A percentile compares a stretch with the other conserved stretches of the same genome.
Conservation (phyloP, 352 stramenopile species). For the Pythium myriotylum region DNA sequence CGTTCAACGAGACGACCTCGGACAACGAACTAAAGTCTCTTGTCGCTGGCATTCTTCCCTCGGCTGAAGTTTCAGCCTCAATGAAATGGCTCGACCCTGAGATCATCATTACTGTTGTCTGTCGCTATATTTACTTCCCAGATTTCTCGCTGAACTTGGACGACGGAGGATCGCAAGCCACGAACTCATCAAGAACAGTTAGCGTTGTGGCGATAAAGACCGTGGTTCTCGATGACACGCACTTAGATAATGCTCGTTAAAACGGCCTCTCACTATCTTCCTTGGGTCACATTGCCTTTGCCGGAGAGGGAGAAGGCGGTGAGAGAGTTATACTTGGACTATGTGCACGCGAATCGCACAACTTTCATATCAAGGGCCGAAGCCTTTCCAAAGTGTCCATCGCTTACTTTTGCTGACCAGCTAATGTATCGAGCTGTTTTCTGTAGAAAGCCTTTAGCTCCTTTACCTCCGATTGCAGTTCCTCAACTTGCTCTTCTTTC, state of each 20-base stretch:
- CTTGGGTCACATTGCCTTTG: too few relatives aligned
- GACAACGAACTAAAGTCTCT: constrained; percentile 11
- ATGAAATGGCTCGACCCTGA: neutral
- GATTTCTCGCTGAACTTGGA: constrained; percentile 6
- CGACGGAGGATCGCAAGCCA: neutral
- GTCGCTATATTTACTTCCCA: constrained; percentile 10
- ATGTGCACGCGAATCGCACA: too few relatives aligned
- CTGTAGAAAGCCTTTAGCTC: constrained; percentile 83
- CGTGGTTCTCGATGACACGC: neutral
- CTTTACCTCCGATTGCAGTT: constrained; percentile 72
- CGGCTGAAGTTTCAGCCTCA: neutral
- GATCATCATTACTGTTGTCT: neutral
- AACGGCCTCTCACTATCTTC: neutral
- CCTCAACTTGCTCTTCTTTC: constrained; percentile 86
- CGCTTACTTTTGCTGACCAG: constrained; percentile 44
- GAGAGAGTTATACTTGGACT: too few relatives aligned
- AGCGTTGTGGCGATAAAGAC: constrained; percentile 4
- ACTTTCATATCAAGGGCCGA: too few relatives aligned
- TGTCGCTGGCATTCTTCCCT: constrained; percentile 21
- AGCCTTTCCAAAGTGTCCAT: neutral
- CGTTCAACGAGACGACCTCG: constrained; percentile 12
- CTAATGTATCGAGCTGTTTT: constrained; percentile 74
- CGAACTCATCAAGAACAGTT: neutral
- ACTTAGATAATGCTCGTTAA: constrained; percentile 2
- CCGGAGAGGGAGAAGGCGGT: too few relatives aligned